Conservation (phyloP, 768 basidiomycete genomes). For the Tricholoma terreum region DNA sequence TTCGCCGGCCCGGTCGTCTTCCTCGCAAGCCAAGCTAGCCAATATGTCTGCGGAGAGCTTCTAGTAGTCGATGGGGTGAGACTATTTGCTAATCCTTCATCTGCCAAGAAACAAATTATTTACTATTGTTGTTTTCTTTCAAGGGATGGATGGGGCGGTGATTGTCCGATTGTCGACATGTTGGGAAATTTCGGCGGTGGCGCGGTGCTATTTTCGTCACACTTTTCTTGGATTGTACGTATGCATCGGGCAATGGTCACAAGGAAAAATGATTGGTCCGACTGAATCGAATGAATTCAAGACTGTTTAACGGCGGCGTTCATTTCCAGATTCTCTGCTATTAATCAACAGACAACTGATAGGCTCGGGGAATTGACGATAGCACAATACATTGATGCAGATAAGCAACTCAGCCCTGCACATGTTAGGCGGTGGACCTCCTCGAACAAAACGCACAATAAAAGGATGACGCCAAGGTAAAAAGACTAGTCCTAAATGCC, state of each 20-base stretch:
- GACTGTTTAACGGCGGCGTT: not conserved
- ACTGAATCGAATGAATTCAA: not conserved
- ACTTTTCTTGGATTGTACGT: not conserved
- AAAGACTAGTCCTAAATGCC: not conserved
- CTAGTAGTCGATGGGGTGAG: slow-evolving; percentile 68
- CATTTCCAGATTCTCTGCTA: not conserved
- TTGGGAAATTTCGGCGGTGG: not conserved
- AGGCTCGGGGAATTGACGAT: no score
- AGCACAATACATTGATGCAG: no score
- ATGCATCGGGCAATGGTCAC: not conserved
- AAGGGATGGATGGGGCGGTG: slow-evolving; percentile 66
- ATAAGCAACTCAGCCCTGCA: no score
- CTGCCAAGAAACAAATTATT: slow-evolving; percentile 13
- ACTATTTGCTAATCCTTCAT: slow-evolving; percentile 15
- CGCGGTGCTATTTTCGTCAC: not conserved
- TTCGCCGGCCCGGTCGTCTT: slow-evolving; percentile 74
- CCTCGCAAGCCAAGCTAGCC: slow-evolving; percentile 63
- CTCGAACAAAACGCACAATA: not conserved
- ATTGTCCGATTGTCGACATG: slow-evolving; percentile 10
- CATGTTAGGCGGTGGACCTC: no score
- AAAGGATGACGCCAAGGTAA: not conserved
- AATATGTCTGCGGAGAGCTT: slow-evolving; percentile 72
- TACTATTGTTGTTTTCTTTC: slow-evolving; percentile 16
- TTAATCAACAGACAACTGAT: no score
- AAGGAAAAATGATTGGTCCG: not conserved